Conservation (phyloP, 2,329 filamentous ascomycete species). For the Colletotrichum musicola region DNA sequence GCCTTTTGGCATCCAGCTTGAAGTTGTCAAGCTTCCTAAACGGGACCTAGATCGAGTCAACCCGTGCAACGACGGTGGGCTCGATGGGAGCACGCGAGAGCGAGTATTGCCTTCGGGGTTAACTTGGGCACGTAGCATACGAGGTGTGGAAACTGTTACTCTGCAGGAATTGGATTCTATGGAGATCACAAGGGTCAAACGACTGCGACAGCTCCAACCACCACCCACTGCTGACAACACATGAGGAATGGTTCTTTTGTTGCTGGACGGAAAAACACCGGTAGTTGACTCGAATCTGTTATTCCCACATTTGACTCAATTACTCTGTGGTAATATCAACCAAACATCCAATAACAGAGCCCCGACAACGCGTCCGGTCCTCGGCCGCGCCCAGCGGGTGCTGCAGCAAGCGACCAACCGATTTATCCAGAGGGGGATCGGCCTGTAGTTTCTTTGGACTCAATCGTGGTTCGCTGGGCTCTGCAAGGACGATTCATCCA, state of each 20-base stretch:
- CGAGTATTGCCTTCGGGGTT: neutral
- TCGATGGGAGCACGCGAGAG: constrained; percentile 13
- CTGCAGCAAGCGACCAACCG: no score
- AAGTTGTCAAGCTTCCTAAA: constrained; percentile 37
- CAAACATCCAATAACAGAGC: neutral
- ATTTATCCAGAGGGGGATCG: no score
- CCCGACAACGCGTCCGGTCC: no score
- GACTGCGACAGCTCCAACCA: neutral
- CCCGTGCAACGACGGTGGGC: constrained; percentile 26
- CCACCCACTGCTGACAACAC: constrained; percentile 1
- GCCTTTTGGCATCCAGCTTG: constrained; percentile 14
- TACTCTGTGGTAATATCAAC: no score
- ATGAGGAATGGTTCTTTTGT: constrained; percentile 8
- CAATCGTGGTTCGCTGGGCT: neutral
- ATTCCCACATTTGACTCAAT: neutral
- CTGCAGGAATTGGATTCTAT: neutral
- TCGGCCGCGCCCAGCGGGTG: no score
- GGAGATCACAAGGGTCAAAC: neutral
- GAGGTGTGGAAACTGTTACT: neutral
- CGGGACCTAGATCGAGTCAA: constrained; percentile 8
- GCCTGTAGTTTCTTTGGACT: no score
- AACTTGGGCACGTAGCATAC: no score
- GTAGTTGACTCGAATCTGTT: neutral
- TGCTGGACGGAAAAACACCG: neutral
- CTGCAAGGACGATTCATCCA: neutral